Evolutionary conservation across 73 alveolate species (phyloP).

Genomic region (Paramecium octaurelia): DNA sequence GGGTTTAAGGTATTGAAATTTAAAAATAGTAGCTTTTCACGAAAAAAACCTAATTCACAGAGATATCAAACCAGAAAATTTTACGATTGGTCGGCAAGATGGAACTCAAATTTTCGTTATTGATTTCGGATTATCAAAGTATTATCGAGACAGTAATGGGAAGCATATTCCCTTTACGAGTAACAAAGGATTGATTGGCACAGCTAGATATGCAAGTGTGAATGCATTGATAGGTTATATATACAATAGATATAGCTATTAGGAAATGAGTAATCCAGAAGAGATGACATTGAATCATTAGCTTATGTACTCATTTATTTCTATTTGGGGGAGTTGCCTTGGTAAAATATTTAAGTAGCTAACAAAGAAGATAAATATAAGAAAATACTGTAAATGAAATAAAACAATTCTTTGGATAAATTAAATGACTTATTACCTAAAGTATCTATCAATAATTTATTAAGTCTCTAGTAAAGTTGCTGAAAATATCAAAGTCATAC

Average conservation of each 20-base stretch:
- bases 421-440: neutral
- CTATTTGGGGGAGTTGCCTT: conserved; percentile 79
- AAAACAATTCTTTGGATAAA: neutral
- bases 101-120: conserved; percentile 70
- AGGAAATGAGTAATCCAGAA: conserved; percentile 73
- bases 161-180: conserved; percentile 87
- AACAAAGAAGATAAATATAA: conserved; percentile 78
- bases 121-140: conserved; percentile 93
- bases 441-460: neutral
- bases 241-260: neutral
- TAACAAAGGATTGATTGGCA: conserved; percentile 93
- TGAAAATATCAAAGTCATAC: neutral
- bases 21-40: conserved; percentile 54
- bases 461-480: neutral
- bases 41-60: conserved; percentile 72
- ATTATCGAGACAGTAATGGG: conserved; percentile 81
- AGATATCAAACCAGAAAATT: conserved; percentile 80
- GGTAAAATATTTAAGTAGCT: conserved; percentile 77
- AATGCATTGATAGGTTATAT: conserved; percentile 63
- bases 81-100: conserved; percentile 60
- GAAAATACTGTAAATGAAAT: conserved; percentile 73
- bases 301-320: conserved; percentile 81
- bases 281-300: conserved; percentile 86
- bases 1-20: conserved; percentile 40
- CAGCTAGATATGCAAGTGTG: conserved; percentile 84